phyloP scores from a whole-genome alignment of 805 yeast species.

The Ascoidea rubescens region DNA sequence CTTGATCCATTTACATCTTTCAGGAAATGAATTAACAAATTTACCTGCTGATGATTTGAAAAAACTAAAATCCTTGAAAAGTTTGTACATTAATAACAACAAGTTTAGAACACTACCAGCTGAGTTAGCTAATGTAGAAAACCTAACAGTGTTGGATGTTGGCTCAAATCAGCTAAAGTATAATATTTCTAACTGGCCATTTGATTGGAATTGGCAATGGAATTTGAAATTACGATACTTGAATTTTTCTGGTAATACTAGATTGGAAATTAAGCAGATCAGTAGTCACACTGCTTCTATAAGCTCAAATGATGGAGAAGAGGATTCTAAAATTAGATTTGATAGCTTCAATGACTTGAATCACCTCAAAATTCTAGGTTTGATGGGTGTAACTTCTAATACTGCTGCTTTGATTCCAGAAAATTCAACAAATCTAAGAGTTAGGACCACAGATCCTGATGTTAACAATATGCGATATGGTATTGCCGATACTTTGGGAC shows the following conservation, averaged over 20 bases:
- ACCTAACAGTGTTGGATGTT: slow-evolving; percentile 64
- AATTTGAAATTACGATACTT: slow-evolving; percentile 61
- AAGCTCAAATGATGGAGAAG: slow-evolving; percentile 36
- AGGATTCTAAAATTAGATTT: slow-evolving; percentile 9
- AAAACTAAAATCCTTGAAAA: slow-evolving; percentile 34
- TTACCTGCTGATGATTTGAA: slow-evolving; percentile 80
- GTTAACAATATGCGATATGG: slow-evolving; percentile 71
- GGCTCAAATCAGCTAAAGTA: slow-evolving; percentile 83
- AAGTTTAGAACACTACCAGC: slow-evolving; percentile 78
- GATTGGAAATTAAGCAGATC: slow-evolving; percentile 67
- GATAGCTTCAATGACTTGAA: slow-evolving; percentile 57
- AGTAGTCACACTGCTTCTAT: slow-evolving; percentile 20
- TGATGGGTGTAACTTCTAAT: slow-evolving; percentile 79
- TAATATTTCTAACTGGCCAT: slow-evolving; percentile 85
- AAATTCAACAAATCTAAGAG: slow-evolving; percentile 65
- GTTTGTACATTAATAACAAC: slow-evolving; percentile 66
- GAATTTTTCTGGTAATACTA: slow-evolving; percentile 81
- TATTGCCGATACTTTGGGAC: slow-evolving; percentile 75
- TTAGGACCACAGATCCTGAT: slow-evolving; percentile 81
- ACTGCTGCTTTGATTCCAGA: slow-evolving; percentile 83
- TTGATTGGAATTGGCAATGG: slow-evolving; percentile 95
- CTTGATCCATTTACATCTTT: slow-evolving; percentile 51
- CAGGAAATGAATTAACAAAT: slow-evolving; percentile 69
- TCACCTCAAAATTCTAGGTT: slow-evolving; percentile 57
- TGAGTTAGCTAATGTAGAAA: slow-evolving; percentile 56